phyloP scores from a whole-genome alignment of 2,329 filamentous ascomycete species.

The Huntiella abstrusa region DNA sequence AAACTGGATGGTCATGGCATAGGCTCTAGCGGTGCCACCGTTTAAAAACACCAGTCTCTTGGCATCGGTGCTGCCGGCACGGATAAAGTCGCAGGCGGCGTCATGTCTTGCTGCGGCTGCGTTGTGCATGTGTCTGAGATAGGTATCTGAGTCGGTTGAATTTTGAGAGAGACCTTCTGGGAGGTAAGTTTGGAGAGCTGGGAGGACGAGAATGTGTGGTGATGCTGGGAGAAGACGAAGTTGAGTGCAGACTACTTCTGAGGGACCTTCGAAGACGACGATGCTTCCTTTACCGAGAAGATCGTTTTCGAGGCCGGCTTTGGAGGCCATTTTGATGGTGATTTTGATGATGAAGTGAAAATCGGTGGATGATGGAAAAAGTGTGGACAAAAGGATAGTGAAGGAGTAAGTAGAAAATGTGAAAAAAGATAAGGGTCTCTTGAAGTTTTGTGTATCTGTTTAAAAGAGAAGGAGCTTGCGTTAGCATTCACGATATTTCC shows the following conservation, averaged over 20 bases:
- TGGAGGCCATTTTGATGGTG: constrained; percentile 29
- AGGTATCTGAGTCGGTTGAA: constrained; percentile 20
- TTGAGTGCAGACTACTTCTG: constrained; percentile 37
- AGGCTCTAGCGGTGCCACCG: constrained; percentile 37
- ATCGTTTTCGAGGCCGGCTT: constrained; percentile 2
- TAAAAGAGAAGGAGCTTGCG: no score
- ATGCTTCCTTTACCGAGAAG: constrained; percentile 26
- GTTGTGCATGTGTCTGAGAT: constrained; percentile 32
- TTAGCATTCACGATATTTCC: no score
- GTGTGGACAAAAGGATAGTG: not conserved
- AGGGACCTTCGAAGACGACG: constrained; percentile 40
- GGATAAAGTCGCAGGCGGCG: constrained; percentile 32
- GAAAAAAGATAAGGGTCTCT: no score
- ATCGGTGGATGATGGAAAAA: no score
- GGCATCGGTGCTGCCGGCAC: constrained; percentile 24
- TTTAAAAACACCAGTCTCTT: constrained; percentile 41
- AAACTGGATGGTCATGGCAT: constrained; percentile 31
- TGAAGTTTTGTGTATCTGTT: not conserved
- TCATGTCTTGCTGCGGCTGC: constrained; percentile 28
- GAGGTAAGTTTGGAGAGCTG: constrained; percentile 30
- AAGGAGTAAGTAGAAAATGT: not conserved
- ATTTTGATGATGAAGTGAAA: not conserved
- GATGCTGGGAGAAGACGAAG: constrained; percentile 40
- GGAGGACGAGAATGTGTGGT: constrained; percentile 37
- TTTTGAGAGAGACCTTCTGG: constrained; percentile 21